Evolutionary conservation across 2,329 filamentous ascomycete species (phyloP).

Genomic region (Penicillium sclerotiorum): DNA sequence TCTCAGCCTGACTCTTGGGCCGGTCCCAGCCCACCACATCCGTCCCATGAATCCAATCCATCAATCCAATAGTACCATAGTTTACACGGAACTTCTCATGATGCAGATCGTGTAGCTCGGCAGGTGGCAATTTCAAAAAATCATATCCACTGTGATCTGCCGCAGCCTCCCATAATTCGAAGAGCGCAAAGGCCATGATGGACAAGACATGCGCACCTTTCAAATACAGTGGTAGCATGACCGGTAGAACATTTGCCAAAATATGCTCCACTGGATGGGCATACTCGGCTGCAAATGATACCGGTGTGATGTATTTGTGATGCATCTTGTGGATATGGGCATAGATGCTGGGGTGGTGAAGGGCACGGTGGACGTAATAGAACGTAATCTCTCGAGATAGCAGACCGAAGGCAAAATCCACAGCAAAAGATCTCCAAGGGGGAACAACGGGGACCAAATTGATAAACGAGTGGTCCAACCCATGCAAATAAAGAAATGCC

Average conservation of each 20-base stretch:
- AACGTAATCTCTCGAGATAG: constrained; percentile 14
- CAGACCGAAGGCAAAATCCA: constrained; percentile 8
- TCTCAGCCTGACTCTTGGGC: background rate
- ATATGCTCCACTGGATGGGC: constrained; percentile 15
- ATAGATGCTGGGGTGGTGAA: constrained; percentile 15
- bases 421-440: background rate
- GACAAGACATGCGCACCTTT: background rate
- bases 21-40: constrained; percentile 6
- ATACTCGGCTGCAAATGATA: constrained; percentile 14
- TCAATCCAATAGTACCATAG: constrained; percentile 14
- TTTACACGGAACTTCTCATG: constrained; percentile 12
- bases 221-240: background rate
- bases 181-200: constrained; percentile 2
- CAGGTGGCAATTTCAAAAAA: constrained; percentile 7
- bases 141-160: constrained; percentile 15
- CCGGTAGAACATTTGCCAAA: background rate
- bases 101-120: constrained; percentile 13
- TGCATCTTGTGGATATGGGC: constrained; percentile 17
- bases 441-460: background rate
- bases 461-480: background rate
- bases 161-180: constrained; percentile 9
- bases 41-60: constrained; percentile 16
- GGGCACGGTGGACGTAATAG: constrained; percentile 18
- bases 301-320: constrained; percentile 16
- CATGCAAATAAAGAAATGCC: background rate